Evolutionary conservation across 805 yeast species (phyloP), one percentile per base, ranked within the genome.

Genomic region (Tetrapisispora arboricola): DNA sequence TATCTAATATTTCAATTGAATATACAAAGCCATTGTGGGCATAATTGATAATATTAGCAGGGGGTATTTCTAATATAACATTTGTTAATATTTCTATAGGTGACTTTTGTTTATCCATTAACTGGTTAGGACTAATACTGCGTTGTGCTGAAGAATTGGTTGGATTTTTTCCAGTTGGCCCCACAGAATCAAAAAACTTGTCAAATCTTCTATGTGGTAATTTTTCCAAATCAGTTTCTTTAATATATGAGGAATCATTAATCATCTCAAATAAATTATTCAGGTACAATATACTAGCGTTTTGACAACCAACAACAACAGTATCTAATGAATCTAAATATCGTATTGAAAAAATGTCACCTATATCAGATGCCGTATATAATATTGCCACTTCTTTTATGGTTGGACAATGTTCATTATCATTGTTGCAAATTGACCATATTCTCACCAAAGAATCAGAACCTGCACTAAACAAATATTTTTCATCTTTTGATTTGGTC

Each of bases 11-110:
- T 32, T 50, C 53, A 36, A 84, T 75, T 32, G 87, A 71, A 58
- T 88, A 87, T 11, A 90, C 78, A 50, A 84, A 90, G 13, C 97
- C 95, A 54, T 84, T 77, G 58, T 90, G 98, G 2, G 98, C 96
- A 61, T 84, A 90, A 5, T 77, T 66, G 5, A 84, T 68, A 33
- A 78, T 73, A 54, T 87, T 80, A 17, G 68, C 63, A 4, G 77
- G 64, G 0, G 85, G 84, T 10, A 86, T 73, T 59, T 90, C 87
- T 30, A 80, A 67, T 32, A 83, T 65, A 32, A 66, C 42, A 45
- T 48, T 45, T 27, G 44, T 39, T 30, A 44, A 33, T 17, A 37
- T 41, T 13, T 42, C 43, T 22, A 21, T 32, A 18, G 26, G 24
- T 3, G 22, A 22, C 10, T 29, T 22, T 2, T 26, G 17, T n/a